Percentiles rank a stretch among this genome's conserved stretches.
These are phyloP conservation scores for Pholiota adiposa DNA, from an alignment of 1,284 basidiomycete species.

Conservation along the genomic window DNA sequence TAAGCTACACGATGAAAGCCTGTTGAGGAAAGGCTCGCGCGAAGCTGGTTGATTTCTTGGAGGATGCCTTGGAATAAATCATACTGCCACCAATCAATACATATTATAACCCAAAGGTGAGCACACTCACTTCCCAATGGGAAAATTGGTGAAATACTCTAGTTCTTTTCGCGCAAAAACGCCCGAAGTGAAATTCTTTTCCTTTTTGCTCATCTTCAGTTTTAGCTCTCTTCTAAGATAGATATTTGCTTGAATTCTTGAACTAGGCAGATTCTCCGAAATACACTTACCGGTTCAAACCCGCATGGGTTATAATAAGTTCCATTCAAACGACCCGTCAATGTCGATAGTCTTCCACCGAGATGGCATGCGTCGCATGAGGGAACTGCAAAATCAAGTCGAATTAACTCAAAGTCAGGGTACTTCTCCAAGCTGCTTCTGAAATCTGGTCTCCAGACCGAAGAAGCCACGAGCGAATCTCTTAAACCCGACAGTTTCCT, in stretches of 20 bases:
- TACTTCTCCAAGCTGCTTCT: constrained; percentile 66
- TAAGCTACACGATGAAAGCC: constrained; percentile 62
- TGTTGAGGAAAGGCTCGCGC: constrained; percentile 35
- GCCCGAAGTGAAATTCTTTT: constrained; percentile 61
- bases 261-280: neutral
- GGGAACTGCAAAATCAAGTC: constrained; percentile 59
- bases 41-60: constrained; percentile 59
- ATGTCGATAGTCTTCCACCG: constrained; percentile 66
- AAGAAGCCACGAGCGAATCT: constrained; percentile 77
- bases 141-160: constrained; percentile 74
- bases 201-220: constrained; percentile 35
- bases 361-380: constrained; percentile 83
- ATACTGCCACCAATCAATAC: constrained; percentile 43
- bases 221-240: constrained; percentile 32
- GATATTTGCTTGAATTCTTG: neutral
- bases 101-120: neutral
- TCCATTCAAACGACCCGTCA: constrained; percentile 61
- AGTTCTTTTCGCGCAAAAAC: constrained; percentile 76
- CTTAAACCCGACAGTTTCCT: constrained; percentile 69
- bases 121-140: constrained; percentile 80
- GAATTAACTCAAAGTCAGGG: constrained; percentile 60
- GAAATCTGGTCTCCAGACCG: constrained; percentile 77
- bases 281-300: constrained; percentile 46
- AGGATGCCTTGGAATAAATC: constrained; percentile 58
- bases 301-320: constrained; percentile 60